These are phyloP conservation scores for Hansenula lynferdii DNA, from an alignment of 1,139 yeast genomes.

Conservation along the genomic window DNA sequence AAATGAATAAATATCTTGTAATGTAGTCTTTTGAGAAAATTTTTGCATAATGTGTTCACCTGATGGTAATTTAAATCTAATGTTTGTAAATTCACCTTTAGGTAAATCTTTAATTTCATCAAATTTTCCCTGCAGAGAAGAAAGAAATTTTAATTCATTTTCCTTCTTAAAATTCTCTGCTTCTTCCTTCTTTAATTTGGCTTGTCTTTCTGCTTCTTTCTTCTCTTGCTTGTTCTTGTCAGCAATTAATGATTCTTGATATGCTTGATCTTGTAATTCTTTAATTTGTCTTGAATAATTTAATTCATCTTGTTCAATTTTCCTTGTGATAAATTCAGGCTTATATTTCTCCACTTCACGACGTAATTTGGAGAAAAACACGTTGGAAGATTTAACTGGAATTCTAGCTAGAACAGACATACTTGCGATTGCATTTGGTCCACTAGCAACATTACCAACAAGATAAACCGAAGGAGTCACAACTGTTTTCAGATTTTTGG, in stretches of 20 bases:
- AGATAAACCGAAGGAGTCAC: conserved; percentile 28
- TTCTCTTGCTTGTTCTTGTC: conserved; percentile 27
- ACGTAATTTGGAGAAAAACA: conserved; percentile 25
- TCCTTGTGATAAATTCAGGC: conserved; percentile 31
- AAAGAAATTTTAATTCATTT: conserved; percentile 11
- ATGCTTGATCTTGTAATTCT: conserved; percentile 33
- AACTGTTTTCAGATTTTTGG: conserved; percentile 23
- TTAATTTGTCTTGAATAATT: conserved; percentile 30
- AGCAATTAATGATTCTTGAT: conserved; percentile 28
- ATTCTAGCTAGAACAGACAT: conserved; percentile 28
- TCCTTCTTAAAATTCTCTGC: conserved; percentile 14
- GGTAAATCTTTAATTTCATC: conserved; percentile 2
- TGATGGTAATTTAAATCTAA: conserved; percentile 44
- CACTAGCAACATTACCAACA: conserved; percentile 32
- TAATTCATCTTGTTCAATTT: conserved; percentile 30
- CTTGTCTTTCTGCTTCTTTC: conserved; percentile 17
- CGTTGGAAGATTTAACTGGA: conserved; percentile 22
- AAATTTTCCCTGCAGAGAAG: conserved; percentile 7
- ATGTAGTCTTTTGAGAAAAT: conserved; percentile 41
- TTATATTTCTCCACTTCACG: conserved; percentile 25
- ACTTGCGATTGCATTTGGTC: conserved; percentile 25
- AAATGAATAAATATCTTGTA: conserved; percentile 61
- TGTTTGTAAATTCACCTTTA: conserved; percentile 22
- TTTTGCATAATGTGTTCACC: conserved; percentile 62
- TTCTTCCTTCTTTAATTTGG: conserved; percentile 6